A percentile compares a stretch with the other conserved stretches of the same genome.
phyloP scores from a whole-genome alignment of 2,329 filamentous ascomycete species.

The Cytospora piceicola region DNA sequence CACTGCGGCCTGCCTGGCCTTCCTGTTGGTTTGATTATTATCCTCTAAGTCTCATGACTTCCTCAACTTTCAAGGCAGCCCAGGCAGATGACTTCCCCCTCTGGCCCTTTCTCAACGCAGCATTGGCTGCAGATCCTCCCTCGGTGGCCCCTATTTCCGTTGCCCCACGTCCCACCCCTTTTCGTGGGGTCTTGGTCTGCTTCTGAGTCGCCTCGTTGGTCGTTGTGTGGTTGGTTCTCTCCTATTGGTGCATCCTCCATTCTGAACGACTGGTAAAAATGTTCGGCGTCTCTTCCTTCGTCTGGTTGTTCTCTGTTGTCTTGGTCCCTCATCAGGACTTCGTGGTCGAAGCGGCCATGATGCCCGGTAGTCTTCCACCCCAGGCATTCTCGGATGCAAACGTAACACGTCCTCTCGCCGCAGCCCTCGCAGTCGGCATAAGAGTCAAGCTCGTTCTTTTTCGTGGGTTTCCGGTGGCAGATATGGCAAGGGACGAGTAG shows the following conservation, averaged over 20 bases:
- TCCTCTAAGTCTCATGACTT: not conserved
- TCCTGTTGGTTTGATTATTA: not conserved
- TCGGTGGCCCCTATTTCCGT: slow-evolving; percentile 47
- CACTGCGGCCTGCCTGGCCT: not conserved
- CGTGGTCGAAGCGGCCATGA: not conserved
- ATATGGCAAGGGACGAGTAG: slow-evolving; percentile 65
- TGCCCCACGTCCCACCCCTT: slow-evolving; percentile 39
- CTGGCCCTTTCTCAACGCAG: slow-evolving; percentile 66
- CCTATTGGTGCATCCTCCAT: slow-evolving; percentile 51
- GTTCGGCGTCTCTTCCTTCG: slow-evolving; percentile 30
- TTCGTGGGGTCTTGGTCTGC: slow-evolving; percentile 16
- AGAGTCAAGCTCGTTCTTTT: slow-evolving; percentile 67
- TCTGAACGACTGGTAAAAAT: slow-evolving; percentile 45
- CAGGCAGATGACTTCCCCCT: slow-evolving; percentile 69
- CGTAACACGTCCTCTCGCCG: slow-evolving; percentile 64
- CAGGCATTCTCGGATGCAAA: slow-evolving; percentile 69
- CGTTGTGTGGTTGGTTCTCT: slow-evolving; percentile 20
- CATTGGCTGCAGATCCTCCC: slow-evolving; percentile 68
- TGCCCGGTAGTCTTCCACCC: slow-evolving; percentile 46
- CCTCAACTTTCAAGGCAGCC: slow-evolving; percentile 54
- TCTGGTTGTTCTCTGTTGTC: slow-evolving; percentile 25
- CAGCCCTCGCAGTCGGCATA: slow-evolving; percentile 69
- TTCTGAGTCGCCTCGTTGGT: slow-evolving; percentile 17
- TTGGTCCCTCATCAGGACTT: slow-evolving; percentile 25
- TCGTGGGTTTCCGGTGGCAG: slow-evolving; percentile 67